Evolutionary conservation across 1,139 yeast species (phyloP), one percentile per base, ranked within the genome.

Genomic region (Kodamaea arcana): DNA sequence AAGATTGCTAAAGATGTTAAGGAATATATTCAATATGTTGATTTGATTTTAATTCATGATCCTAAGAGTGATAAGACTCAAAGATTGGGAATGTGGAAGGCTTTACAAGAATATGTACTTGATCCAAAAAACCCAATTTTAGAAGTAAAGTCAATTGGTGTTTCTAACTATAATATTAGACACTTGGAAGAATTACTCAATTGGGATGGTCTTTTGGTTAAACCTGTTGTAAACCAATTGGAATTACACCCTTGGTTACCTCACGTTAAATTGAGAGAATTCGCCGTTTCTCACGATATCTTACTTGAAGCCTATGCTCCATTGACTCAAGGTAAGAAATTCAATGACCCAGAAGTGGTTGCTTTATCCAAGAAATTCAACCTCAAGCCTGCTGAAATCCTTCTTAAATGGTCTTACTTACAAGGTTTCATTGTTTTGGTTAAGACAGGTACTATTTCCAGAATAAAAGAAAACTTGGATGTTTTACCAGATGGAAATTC

Each of bases 371-470:
- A 53, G 34, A 52, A 56, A 39, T 59, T 40, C 39, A 45, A 46
- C 4, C 37, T 59, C 18, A 35, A 55, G 21, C 54, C 51, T 35
- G 46, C 48, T 11, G 64, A 61, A 37, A 54, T 64, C 20, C 54
- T 65, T 33, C 52, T 63, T 41, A 60, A 56, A 42, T 64, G 71
- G 71, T 51, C 69, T 4, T 62, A 51, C 41, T 51, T 64, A 44
- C 75, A 76, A 46, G 87, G 87, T 0, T 78, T 77, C 48, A 69
- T 83, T 32, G 87, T 86, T 14, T 67, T 86, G 44, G 94, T 84
- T 12, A 85, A 84, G 57, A 72, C 90, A 2, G 72, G 69, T 30
- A 76, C 75, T 8, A 54, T 65, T 5, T 59, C 59, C 15, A 67
- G 94, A 56, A 52, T 62, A 47, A 50, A 56, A 36, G 52, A 54